Percentiles rank a stretch among this genome's conserved stretches.
Evolutionary conservation across 306 rosid genomes (phyloP).

Genomic region (barrel medic (Medicago truncatula)): DNA sequence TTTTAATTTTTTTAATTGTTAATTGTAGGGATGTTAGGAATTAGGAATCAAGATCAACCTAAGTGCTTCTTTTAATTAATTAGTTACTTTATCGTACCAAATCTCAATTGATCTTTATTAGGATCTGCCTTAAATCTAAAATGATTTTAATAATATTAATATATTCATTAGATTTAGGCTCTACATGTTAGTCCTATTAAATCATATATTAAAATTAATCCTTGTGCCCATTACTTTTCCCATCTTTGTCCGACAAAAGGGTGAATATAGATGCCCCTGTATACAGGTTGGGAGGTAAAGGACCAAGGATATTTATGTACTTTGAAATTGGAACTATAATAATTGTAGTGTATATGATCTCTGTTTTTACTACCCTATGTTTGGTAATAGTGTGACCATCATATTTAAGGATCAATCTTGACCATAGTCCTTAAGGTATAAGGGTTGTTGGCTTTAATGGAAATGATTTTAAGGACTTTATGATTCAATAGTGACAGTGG

Average conservation of each 20-base stretch:
- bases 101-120: conserved; percentile 46
- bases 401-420: conserved; percentile 27
- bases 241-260: conserved; percentile 56
- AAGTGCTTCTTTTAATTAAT: conserved; percentile 40
- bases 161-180: conserved; percentile 40
- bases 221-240: conserved; percentile 38
- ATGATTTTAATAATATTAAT: conserved; percentile 12
- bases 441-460: conserved; percentile 40
- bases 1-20: conserved; percentile 35
- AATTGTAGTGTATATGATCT: conserved; percentile 11
- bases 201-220: conserved; percentile 30
- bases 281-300: conserved; percentile 48
- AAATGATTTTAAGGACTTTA: conserved; percentile 29
- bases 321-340: conserved; percentile 22
- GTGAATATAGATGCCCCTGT: conserved; percentile 45
- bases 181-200: not conserved
- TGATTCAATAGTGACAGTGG: conserved; percentile 17
- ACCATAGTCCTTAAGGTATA: conserved; percentile 26
- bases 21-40: conserved; percentile 42
- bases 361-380: conserved; percentile 25
- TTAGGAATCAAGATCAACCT: conserved; percentile 40
- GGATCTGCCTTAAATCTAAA: conserved; percentile 32
- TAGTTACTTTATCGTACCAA: conserved; percentile 34
- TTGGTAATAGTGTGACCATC: conserved; percentile 42
- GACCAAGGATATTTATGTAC: conserved; percentile 30